These are phyloP conservation scores for Fragilaria radians DNA, from an alignment of 108 stramenopile genomes.

Conservation along the genomic window DNA sequence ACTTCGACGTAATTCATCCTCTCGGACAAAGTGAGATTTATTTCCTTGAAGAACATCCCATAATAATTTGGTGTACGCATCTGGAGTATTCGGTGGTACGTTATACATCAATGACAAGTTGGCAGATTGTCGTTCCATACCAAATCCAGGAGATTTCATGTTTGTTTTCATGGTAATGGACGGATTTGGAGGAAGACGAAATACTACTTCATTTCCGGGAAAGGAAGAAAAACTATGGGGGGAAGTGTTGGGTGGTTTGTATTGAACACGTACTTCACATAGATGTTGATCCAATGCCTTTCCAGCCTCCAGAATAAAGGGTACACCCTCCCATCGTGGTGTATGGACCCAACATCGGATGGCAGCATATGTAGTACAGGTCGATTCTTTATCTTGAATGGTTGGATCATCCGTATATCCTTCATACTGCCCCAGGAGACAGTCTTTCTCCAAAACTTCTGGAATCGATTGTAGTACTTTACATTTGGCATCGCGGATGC, in stretches of 20 bases:
- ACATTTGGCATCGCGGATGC: constrained; percentile 92
- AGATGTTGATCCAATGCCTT: constrained; percentile 92
- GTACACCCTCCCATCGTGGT: constrained; percentile 95
- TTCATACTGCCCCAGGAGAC: constrained; percentile 93
- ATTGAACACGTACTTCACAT: constrained; percentile 88
- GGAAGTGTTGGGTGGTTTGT: constrained; percentile 56
- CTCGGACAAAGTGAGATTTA: constrained; percentile 89
- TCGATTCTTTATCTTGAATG: constrained; percentile 77
- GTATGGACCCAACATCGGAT: constrained; percentile 84
- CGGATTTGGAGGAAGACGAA: constrained; percentile 85
- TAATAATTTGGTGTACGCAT: constrained; percentile 94
- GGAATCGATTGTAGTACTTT: constrained; percentile 77
- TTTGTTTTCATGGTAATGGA: constrained; percentile 84
- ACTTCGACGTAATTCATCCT: constrained; percentile 85
- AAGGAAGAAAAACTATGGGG: constrained; percentile 9
- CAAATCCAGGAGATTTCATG: constrained; percentile 90
- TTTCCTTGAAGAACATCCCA: constrained; percentile 90
- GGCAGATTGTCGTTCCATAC: constrained; percentile 47
- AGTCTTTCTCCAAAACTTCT: constrained; percentile 64
- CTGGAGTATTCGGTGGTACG: constrained; percentile 23
- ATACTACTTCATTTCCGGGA: constrained; percentile 85
- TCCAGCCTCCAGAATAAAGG: constrained; percentile 95
- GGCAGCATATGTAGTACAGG: constrained; percentile 87
- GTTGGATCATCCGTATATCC: constrained; percentile 85
- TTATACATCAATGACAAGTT: constrained; percentile 77